Evolutionary conservation across 805 yeast species (phyloP), one percentile per base, ranked within the genome.

Genomic region (Metschnikowia gelsemii): DNA sequence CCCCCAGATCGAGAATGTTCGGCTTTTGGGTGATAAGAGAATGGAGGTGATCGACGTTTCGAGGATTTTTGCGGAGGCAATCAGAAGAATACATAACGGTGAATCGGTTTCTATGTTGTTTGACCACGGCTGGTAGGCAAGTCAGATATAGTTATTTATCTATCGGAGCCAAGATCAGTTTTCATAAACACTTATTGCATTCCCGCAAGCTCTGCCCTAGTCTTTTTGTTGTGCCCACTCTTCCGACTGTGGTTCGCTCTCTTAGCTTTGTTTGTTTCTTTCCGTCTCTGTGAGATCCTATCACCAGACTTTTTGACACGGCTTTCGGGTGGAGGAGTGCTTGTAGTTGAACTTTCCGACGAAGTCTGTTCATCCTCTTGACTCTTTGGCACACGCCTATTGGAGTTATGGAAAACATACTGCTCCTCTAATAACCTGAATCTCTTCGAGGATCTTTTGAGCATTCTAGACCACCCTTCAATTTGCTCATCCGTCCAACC

Each of bases 61-160:
- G 8, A 72, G 85, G 43, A 78, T 93, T 14, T 84, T 93, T 54
- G 96, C 95, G 13, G 99, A 93, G 64, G 91, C 97, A 2, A 88
- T 93, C 32, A 76, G 99, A 61, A 76, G 99, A 62, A 91, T 93
- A 37, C 96, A 93, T 63, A 93, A 93, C 54, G 99, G 99, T 52
- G 99, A 93, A 69, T 81, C 91, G 12, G 96, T 93, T 13, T 84
- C 95, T 14, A 84, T 88, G 87, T 71, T 93, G 46, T 93, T 90
- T 66, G 96, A 89, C 55, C 90, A 86, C 53, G 95, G 80, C 2
- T 75, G 80, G 79, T 78, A 50, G 47, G 16, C 20, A 6, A 18
- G 24, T 31, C 7, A 13, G 20, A 14, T 6, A 14, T n/a, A n/a
- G n/a, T n/a, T n/a, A n/a, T n/a, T n/a, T n/a, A n/a, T n/a, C n/a